These are phyloP conservation scores for Scheffersomyces cryptocercus DNA, from an alignment of 1,139 yeast species.

Conservation along the genomic window DNA sequence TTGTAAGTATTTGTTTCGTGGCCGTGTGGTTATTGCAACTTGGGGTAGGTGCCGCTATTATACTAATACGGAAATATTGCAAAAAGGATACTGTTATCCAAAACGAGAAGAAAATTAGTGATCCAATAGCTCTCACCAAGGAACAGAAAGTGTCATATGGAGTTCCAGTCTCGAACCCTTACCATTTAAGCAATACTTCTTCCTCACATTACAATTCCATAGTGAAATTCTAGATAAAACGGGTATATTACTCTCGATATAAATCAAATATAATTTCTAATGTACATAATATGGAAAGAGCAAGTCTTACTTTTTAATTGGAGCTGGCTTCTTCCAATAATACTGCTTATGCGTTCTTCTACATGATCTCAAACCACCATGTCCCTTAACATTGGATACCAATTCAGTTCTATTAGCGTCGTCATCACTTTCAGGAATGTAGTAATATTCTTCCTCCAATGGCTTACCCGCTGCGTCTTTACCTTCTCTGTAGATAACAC, in stretches of 20 bases:
- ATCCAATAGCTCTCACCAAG: conserved; percentile 31
- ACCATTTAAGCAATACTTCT: conserved; percentile 1
- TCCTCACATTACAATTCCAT: too few species aligned
- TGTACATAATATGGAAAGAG: conserved; percentile 5
- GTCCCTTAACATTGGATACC: conserved; percentile 79
- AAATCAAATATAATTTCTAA: conserved; percentile 2
- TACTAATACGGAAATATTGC: too few species aligned
- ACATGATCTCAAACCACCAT: conserved; percentile 80
- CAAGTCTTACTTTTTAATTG: conserved; percentile 34
- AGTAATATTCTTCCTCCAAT: conserved; percentile 89
- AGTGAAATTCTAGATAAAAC: not conserved
- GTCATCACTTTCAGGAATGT: conserved; percentile 77
- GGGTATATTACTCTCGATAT: not conserved
- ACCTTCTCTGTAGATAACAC: conserved; percentile 83
- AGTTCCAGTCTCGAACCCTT: conserved; percentile 18
- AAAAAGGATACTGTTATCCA: too few species aligned
- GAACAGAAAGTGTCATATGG: conserved; percentile 31
- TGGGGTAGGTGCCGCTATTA: conserved; percentile 28
- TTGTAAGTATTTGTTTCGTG: conserved; percentile 43
- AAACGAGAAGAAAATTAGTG: conserved; percentile 21
- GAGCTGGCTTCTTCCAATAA: conserved; percentile 78
- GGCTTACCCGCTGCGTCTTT: conserved; percentile 97
- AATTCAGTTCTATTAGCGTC: conserved; percentile 68
- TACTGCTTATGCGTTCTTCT: conserved; percentile 93
- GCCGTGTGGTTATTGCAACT: conserved; percentile 52